Conservation (phyloP, 176 grass and related monocot species). For the Guadua angustifolia region DNA sequence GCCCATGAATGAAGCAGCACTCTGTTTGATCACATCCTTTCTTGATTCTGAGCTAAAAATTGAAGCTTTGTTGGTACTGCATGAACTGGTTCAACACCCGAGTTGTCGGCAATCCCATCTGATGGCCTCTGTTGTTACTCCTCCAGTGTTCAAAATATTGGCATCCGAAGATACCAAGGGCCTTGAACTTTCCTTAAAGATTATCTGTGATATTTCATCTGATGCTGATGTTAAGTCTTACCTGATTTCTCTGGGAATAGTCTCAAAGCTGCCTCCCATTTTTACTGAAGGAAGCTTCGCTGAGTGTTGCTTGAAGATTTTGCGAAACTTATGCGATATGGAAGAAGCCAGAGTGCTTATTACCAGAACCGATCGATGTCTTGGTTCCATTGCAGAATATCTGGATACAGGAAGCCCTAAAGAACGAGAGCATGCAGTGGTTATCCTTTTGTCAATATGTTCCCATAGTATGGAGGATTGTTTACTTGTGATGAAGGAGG, state of each 20-base stretch:
- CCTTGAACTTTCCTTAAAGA: constrained; percentile 64
- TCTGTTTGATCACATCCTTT: constrained; percentile 61
- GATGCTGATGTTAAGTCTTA: constrained; percentile 52
- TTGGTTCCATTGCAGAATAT: constrained; percentile 70
- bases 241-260: constrained; percentile 66
- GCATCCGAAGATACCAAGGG: constrained; percentile 58
- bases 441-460: constrained; percentile 71
- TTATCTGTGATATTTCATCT: constrained; percentile 68
- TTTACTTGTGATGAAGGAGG: constrained; percentile 81
- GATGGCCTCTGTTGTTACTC: constrained; percentile 52
- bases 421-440: constrained; percentile 70
- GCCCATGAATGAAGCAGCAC: constrained; percentile 58
- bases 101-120: constrained; percentile 48
- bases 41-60: constrained; percentile 59
- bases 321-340: constrained; percentile 62
- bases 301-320: constrained; percentile 68
- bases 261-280: constrained; percentile 66
- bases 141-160: constrained; percentile 57
- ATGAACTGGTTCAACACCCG: constrained; percentile 55
- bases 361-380: constrained; percentile 56
- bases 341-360: constrained; percentile 64
- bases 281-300: constrained; percentile 58
- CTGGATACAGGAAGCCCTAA: constrained; percentile 68
- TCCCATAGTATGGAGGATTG: constrained; percentile 64
- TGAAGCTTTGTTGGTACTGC: constrained; percentile 66